These are phyloP conservation scores for Pascua guehoae DNA, from an alignment of 1,284 basidiomycete genomes.

Conservation along the genomic window DNA sequence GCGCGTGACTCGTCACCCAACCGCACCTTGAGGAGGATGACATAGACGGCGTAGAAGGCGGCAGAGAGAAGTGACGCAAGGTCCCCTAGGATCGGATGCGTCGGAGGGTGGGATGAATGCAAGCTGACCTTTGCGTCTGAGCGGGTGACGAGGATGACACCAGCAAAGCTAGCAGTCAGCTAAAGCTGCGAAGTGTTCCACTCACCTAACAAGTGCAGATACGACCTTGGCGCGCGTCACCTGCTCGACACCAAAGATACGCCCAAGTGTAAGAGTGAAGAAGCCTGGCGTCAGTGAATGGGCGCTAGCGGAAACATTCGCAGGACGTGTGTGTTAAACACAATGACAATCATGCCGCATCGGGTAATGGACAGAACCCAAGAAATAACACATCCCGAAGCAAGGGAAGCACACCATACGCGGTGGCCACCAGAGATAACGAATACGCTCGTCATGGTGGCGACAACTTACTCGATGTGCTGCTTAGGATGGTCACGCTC, in stretches of 20 bases:
- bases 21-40: constrained; percentile 83
- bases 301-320: neutral
- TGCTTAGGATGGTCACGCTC: constrained; percentile 81
- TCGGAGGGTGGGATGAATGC: constrained; percentile 17
- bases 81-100: constrained; percentile 63
- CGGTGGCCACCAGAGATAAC: no score
- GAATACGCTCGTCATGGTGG: no score
- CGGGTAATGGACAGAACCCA: no score
- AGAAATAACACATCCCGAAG: no score
- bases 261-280: constrained; percentile 84
- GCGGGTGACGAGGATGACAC: constrained; percentile 78
- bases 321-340: neutral
- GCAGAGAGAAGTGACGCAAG: constrained; percentile 74
- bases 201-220: constrained; percentile 77
- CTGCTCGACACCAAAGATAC: constrained; percentile 76
- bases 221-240: constrained; percentile 70
- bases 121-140: constrained; percentile 60
- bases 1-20: constrained; percentile 79
- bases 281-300: constrained; percentile 61
- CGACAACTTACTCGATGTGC: constrained; percentile 70
- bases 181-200: constrained; percentile 1
- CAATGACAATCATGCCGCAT: no score
- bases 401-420: no score
- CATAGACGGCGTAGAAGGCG: constrained; percentile 85
- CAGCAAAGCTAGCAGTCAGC: constrained; percentile 62